Percentiles rank a stretch among this genome's conserved stretches.
Evolutionary conservation across 805 yeast genomes (phyloP).

Genomic region (Kuraishia hungarica): DNA sequence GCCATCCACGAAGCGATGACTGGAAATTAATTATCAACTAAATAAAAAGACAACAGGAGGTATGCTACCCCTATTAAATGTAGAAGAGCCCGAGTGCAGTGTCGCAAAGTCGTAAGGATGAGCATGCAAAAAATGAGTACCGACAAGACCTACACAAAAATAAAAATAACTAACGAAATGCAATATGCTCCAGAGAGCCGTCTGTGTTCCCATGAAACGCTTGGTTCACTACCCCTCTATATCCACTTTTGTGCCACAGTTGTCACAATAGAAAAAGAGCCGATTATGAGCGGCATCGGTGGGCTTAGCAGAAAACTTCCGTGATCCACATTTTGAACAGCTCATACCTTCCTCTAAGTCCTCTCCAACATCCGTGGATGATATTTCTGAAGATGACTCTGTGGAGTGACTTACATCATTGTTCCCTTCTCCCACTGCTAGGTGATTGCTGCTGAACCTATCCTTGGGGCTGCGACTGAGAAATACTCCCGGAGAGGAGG

Average conservation of each 20-base stretch:
- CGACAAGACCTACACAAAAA: no score
- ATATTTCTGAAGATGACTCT: background rate
- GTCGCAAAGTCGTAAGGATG: background rate
- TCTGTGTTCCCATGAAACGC: no score
- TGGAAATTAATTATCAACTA: no score
- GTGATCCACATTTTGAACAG: constrained; percentile 15
- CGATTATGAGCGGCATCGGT: constrained; percentile 8
- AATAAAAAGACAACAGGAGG: background rate
- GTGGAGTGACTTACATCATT: background rate
- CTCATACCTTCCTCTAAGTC: background rate
- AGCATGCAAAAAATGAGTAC: background rate
- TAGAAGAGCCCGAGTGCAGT: background rate
- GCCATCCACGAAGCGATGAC: background rate
- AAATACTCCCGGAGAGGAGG: background rate
- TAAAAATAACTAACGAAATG: no score
- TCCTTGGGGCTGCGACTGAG: background rate
- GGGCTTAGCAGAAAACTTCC: constrained; percentile 16
- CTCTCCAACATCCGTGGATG: background rate
- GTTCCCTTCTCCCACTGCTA: background rate
- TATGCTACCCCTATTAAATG: no score
- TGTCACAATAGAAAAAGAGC: constrained; percentile 18
- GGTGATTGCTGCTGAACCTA: background rate
- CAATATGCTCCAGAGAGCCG: no score
- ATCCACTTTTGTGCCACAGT: constrained; percentile 13
- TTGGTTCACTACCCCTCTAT: background rate